These are phyloP conservation scores for Elsinoe batatas DNA, from an alignment of 2,329 filamentous ascomycete species.

Conservation along the genomic window DNA sequence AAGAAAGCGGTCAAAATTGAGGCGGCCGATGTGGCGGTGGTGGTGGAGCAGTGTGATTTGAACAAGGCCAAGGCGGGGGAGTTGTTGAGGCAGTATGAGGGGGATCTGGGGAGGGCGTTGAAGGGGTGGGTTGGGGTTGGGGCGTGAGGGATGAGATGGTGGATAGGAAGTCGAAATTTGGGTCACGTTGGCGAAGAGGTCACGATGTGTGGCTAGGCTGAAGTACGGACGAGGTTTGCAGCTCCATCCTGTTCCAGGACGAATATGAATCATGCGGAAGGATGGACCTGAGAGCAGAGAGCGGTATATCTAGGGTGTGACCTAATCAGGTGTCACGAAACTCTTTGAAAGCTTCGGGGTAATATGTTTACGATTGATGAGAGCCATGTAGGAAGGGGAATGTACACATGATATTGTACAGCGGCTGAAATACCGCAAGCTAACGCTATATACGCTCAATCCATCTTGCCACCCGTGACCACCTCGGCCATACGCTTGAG, in stretches of 20 bases:
- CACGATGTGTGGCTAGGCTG: too few species aligned
- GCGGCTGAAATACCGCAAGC: neutral
- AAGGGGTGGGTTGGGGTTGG: slow-evolving; percentile 9
- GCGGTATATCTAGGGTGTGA: too few species aligned
- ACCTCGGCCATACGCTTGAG: slow-evolving; percentile 56
- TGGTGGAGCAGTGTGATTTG: slow-evolving; percentile 66
- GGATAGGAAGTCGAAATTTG: neutral
- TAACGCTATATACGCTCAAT: neutral
- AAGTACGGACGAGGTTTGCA: too few species aligned
- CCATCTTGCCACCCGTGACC: slow-evolving; percentile 57
- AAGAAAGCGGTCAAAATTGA: slow-evolving; percentile 59
- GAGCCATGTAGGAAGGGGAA: too few species aligned
- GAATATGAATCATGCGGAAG: too few species aligned
- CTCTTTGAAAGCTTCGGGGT: too few species aligned
- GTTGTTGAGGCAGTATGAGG: slow-evolving; percentile 60
- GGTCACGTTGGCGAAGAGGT: too few species aligned
- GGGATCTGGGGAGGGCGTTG: slow-evolving; percentile 34
- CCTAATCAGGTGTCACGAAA: too few species aligned
- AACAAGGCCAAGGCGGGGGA: slow-evolving; percentile 64
- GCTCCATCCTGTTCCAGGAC: too few species aligned
- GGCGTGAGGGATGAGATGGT: neutral
- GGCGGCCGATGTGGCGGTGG: slow-evolving; percentile 55
- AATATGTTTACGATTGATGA: too few species aligned
- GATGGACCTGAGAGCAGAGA: too few species aligned
- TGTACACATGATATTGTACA: neutral